A percentile compares a stretch with the other conserved stretches of the same genome.
These are phyloP conservation scores for Escovopsis sp. DNA, from an alignment of 2,329 filamentous ascomycete species.

Conservation along the genomic window DNA sequence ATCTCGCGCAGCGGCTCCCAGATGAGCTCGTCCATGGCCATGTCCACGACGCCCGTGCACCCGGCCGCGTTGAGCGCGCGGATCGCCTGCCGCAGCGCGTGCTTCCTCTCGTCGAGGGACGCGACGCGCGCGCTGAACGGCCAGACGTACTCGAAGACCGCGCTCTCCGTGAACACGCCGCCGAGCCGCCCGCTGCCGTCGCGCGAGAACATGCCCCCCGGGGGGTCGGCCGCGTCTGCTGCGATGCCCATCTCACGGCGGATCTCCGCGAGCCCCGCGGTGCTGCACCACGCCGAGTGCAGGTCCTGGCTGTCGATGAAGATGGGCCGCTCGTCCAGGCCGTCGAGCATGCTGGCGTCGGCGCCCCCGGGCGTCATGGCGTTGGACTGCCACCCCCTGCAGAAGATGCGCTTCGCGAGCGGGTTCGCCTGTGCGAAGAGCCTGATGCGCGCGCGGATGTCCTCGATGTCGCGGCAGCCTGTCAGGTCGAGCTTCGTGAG, in stretches of 20 bases:
- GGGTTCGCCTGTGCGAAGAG: conserved; percentile 32
- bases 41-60: conserved; percentile 41
- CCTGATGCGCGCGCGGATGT: conserved; percentile 33
- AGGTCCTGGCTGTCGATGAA: conserved; percentile 43
- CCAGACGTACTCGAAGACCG: conserved; percentile 39
- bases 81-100: conserved; percentile 33
- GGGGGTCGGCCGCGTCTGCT: conserved; percentile 28
- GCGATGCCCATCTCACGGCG: conserved; percentile 24
- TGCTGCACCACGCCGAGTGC: conserved; percentile 43
- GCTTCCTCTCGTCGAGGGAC: conserved; percentile 31
- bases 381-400: conserved; percentile 39
- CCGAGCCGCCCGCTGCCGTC: conserved; percentile 31
- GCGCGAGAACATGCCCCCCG: conserved; percentile 37
- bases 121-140: conserved; percentile 35
- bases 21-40: conserved; percentile 45
- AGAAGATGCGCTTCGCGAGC: conserved; percentile 32
- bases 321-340: conserved; percentile 38
- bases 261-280: conserved; percentile 31
- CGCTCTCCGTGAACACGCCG: conserved; percentile 38
- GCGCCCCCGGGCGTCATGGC: conserved; percentile 31
- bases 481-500: conserved; percentile 36
- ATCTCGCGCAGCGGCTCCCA: conserved; percentile 38
- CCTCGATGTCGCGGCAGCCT: conserved; percentile 30
- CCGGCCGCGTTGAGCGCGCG: conserved; percentile 35
- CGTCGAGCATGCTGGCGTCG: conserved; percentile 30